A percentile compares a stretch with the other conserved stretches of the same genome.
phyloP scores from a whole-genome alignment of 2,329 filamentous ascomycete genomes.

The Diaporthe vaccinii region DNA sequence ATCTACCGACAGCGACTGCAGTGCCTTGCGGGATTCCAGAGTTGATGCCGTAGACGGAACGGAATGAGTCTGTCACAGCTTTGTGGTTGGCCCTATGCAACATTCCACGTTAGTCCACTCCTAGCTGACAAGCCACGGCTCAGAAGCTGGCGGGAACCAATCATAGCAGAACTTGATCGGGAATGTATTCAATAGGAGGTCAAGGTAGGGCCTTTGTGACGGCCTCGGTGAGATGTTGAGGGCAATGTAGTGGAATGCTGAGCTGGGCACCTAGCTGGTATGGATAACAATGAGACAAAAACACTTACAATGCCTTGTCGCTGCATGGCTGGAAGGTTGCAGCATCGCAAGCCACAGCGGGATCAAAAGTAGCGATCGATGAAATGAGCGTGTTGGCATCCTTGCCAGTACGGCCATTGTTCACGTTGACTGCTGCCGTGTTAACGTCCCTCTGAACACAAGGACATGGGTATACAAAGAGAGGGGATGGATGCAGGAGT shows the following conservation, averaged over 20 bases:
- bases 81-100: constrained; percentile 75
- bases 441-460: neutral
- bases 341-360: constrained; percentile 74
- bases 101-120: neutral
- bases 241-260: neutral
- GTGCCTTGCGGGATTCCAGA: constrained; percentile 69
- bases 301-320: constrained; percentile 66
- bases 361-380: constrained; percentile 79
- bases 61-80: constrained; percentile 80
- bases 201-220: neutral
- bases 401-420: constrained; percentile 74
- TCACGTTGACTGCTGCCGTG: constrained; percentile 61
- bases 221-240: neutral
- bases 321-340: constrained; percentile 85
- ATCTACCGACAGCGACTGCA: constrained; percentile 75
- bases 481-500: neutral
- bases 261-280: neutral
- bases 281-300: neutral
- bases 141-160: neutral
- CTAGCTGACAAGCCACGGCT: neutral
- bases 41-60: constrained; percentile 78
- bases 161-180: neutral
- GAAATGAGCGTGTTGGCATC: constrained; percentile 79
- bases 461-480: neutral
- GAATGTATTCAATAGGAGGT: no score